Evolutionary conservation across 2,329 filamentous ascomycete species (phyloP), one percentile per base, ranked within the genome.

Genomic region (Aspergillus novoparasiticus): DNA sequence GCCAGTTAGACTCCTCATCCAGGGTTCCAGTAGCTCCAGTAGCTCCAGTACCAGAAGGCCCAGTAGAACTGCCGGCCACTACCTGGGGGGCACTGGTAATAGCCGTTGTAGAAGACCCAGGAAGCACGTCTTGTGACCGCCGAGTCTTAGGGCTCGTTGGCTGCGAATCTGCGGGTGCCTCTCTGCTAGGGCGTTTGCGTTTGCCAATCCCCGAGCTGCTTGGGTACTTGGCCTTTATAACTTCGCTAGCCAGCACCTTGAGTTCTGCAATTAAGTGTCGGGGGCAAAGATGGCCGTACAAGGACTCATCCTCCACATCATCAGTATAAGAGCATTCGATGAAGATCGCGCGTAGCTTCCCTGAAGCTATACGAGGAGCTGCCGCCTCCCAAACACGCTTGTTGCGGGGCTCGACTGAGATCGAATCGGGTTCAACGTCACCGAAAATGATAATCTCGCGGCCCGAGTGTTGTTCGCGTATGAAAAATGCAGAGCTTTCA

Each of bases 271-370:
- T 87, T 14, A 99, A 79, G 75, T 93, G 95, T 0, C 88, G 84
- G 0, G 95, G 95, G 43, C 92, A 92, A 16, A 99, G 82, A 71
- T 99, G 95, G 0, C 95, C 95, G 68, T 93, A 99, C 0, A 99
- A 83, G 0, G 89, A 86, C 57, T 90, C 89, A 64, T 95, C 89
- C 26, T 87, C 84, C 71, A 93, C 90, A 9, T 87, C 86, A 75
- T 97, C 90, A 65, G 93, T 91, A 76, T 94, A 99, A 65, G 92
- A 96, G 77, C 94, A 98, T 81, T 99, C 95, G 70, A 99, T 96
- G 73, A 98, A 94, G 14, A 99, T 90, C 12, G 90, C 94, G 0
- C 84, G 86, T 0, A 99, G 84, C 4, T 85, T 83, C 1, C 92
- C 92, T 0, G 84, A 80, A 0, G 84, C 90, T 30, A 99, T 88